A percentile compares a stretch with the other conserved stretches of the same genome.
These are phyloP conservation scores for Berkeleyomyces rouxiae DNA, from an alignment of 2,329 filamentous ascomycete genomes.

Conservation along the genomic window DNA sequence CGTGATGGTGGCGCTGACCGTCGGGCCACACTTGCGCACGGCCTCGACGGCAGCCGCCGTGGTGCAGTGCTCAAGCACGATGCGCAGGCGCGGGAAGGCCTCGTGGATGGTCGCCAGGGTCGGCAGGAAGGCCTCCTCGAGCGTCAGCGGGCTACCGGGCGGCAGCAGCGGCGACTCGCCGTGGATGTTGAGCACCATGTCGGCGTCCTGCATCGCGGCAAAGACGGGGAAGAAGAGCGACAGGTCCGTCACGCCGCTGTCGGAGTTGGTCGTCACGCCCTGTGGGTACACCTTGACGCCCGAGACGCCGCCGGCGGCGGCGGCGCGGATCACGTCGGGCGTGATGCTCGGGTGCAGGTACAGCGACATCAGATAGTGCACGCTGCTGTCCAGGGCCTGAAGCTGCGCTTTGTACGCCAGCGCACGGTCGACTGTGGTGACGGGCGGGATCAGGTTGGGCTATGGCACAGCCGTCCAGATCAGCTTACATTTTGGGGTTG, in stretches of 20 bases:
- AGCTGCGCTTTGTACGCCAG: constrained; percentile 49
- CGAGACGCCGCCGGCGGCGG: constrained; percentile 52
- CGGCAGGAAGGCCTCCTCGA: constrained; percentile 53
- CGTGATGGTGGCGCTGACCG: constrained; percentile 65
- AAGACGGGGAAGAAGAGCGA: constrained; percentile 64
- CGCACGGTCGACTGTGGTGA: constrained; percentile 41
- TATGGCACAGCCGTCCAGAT: constrained; percentile 6
- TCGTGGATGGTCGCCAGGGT: constrained; percentile 57
- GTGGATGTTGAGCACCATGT: constrained; percentile 67
- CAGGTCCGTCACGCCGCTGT: constrained; percentile 52
- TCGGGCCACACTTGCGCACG: constrained; percentile 59
- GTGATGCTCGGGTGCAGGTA: constrained; percentile 48
- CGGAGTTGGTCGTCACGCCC: constrained; percentile 48
- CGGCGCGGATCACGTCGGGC: constrained; percentile 53
- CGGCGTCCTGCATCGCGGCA: constrained; percentile 47
- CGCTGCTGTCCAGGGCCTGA: constrained; percentile 39
- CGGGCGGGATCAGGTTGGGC: constrained; percentile 28
- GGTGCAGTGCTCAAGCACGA: constrained; percentile 72
- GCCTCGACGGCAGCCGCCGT: constrained; percentile 66
- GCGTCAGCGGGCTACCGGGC: constrained; percentile 23
- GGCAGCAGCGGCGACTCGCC: constrained; percentile 53
- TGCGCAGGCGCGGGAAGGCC: constrained; percentile 55
- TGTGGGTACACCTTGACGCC: constrained; percentile 58
- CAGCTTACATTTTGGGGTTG: not conserved
- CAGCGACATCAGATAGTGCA: constrained; percentile 59